A percentile compares a stretch with the other conserved stretches of the same genome.
Evolutionary conservation across 208 protist genomes (phyloP).

Genomic region (Crithidia mellificae): DNA sequence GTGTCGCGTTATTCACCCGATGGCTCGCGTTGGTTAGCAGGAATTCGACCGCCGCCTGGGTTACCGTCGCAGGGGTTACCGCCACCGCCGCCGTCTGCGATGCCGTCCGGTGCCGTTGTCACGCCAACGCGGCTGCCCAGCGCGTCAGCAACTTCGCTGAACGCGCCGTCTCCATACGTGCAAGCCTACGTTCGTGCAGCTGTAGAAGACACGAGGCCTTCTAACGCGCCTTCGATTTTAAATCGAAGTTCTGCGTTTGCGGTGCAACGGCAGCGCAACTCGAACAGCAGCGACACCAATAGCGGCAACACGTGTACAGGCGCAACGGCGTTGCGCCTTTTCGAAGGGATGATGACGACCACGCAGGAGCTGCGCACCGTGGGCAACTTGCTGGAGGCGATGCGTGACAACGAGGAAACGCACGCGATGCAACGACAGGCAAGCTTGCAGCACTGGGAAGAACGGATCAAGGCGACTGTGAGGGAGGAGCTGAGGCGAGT

Average conservation of each 20-base stretch:
- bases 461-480: constrained; percentile 21
- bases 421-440: constrained; percentile 17
- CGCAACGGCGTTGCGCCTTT: not conserved
- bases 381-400: constrained; percentile 44
- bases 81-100: not conserved
- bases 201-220: not conserved
- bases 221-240: not conserved
- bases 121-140: not conserved
- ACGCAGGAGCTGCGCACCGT: constrained; percentile 59
- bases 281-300: not conserved
- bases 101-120: not conserved
- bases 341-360: constrained; percentile 21
- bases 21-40: constrained; percentile 10
- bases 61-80: not conserved
- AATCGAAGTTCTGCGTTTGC: no score
- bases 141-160: no score
- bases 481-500: constrained; percentile 19
- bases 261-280: no score
- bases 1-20: constrained; percentile 9
- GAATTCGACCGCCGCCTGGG: constrained; percentile 3
- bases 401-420: constrained; percentile 25
- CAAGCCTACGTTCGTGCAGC: constrained; percentile 4
- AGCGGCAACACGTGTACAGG: no score
- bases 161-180: constrained; percentile 14
- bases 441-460: constrained; percentile 37